Evolutionary conservation across 2,329 filamentous ascomycete species (phyloP), one percentile per base, ranked within the genome.

Genomic region (Dissoconium aciculare): DNA sequence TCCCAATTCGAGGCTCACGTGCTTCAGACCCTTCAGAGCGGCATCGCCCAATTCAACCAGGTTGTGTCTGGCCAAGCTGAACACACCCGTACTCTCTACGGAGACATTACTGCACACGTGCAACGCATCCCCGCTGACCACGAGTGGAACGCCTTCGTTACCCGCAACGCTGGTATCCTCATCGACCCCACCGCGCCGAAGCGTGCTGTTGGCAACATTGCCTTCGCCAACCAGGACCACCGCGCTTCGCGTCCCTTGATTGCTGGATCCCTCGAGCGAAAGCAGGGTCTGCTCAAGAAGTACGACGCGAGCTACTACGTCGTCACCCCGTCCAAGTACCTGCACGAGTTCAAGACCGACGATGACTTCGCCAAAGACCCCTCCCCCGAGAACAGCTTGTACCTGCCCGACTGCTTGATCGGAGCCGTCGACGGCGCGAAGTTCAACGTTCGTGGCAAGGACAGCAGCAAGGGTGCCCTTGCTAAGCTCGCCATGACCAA

Each of bases 321-420:
- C 34, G 73, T 95, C 28, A 92, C 84, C 0, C 79, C 83, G 0
- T 71, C 80, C 34, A 83, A 81, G 49, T 98, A 78, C 59, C 61
- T 98, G 35, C 89, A 98, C 60, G 85, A 94, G 57, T 98, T 92
- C 67, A 92, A 92, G 60, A 84, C 91, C 49, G 78, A 81, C 51
- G 87, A 95, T 49, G 68, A 75, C 46, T 67, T 71, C 49, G 60
- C 60, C 34, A 65, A 71, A 46, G 82, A 92, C 38, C 82, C 83
- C 6, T 66, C 69, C 34, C 87, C 89, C 0, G 87, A 98, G 53
- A 64, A 89, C 24, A 89, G 80, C 10, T 72, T 98, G 43, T 95
- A 87, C 56, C 73, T 98, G 1, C 85, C 89, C 8, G 89, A 98
- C 46, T 91, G 87, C 45, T 58, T 76, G 27, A 70, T 95, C 34